Percentiles rank a stretch among this genome's conserved stretches.
Conservation (phyloP, 257 asterid genomes). For the Scutellaria barbata region DNA sequence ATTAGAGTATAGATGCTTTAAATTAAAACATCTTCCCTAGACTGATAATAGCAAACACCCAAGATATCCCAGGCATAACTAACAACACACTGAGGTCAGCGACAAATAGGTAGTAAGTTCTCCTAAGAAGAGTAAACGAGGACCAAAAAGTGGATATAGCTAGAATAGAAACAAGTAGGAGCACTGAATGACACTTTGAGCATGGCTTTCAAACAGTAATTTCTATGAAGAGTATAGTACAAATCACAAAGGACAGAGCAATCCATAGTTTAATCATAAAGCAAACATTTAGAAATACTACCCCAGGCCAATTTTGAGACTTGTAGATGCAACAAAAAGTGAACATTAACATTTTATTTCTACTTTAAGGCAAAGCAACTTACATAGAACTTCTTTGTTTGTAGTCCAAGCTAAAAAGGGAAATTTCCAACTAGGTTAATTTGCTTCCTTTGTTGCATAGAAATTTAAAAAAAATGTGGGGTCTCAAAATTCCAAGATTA, state of each 20-base stretch:
- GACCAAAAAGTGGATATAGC: background rate
- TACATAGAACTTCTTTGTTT: background rate
- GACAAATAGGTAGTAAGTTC: constrained; percentile 1
- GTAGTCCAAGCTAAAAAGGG: background rate
- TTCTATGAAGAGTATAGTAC: background rate
- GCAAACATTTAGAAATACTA: background rate
- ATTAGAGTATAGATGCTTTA: constrained; percentile 20
- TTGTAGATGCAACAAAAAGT: background rate
- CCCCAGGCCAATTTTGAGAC: background rate
- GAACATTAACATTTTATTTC: constrained; percentile 10
- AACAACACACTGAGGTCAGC: background rate
- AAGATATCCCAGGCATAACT: constrained; percentile 5
- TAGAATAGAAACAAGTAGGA: background rate
- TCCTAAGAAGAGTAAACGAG: constrained; percentile 3
- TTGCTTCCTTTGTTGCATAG: constrained; percentile 11
- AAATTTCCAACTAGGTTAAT: background rate
- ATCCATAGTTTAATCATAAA: background rate
- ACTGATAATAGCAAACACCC: background rate
- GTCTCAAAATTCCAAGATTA: background rate
- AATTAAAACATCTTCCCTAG: background rate
- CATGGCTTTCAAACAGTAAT: constrained; percentile 6
- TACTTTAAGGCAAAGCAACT: background rate
- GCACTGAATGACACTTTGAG: constrained; percentile 9
- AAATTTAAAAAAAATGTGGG: background rate
- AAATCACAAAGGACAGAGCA: background rate